Conservation (phyloP, 768 basidiomycete genomes). For the Suillus plorans region DNA sequence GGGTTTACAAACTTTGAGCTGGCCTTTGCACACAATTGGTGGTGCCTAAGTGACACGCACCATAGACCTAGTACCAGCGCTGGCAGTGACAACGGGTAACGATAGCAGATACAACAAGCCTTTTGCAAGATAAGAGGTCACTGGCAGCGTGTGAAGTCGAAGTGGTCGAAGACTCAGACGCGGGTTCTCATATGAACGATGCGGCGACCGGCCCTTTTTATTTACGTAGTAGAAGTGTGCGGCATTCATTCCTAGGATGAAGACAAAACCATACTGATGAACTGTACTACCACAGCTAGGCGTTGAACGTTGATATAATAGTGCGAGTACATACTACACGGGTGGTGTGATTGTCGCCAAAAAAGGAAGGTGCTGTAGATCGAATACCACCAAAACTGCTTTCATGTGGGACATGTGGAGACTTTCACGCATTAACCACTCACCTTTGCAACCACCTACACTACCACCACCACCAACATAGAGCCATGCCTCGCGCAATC, state of each 20-base stretch:
- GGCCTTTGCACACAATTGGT: too few relatives aligned
- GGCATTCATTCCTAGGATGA: too few relatives aligned
- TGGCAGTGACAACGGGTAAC: not conserved
- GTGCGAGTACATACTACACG: too few relatives aligned
- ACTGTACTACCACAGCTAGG: not conserved
- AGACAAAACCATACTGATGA: too few relatives aligned
- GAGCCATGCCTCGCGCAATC: conserved; percentile 80
- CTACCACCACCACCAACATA: conserved; percentile 6
- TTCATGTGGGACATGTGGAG: conserved; percentile 10
- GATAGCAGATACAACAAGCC: not conserved
- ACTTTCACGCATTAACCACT: conserved; percentile 1
- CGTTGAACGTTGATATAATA: too few relatives aligned
- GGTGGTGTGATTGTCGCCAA: conserved; percentile 7
- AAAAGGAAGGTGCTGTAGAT: conserved; percentile 30
- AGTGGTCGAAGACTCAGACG: not conserved
- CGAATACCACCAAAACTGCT: conserved; percentile 1
- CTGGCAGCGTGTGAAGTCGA: not conserved
- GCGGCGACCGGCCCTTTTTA: not conserved
- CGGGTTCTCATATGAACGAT: not conserved
- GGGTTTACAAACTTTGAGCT: too few relatives aligned
- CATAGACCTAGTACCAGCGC: not conserved
- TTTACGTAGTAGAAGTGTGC: not conserved
- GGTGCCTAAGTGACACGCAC: too few relatives aligned
- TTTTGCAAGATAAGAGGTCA: not conserved
- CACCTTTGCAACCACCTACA: conserved; percentile 2